Evolutionary conservation across 768 basidiomycete genomes (phyloP), one percentile per base, ranked within the genome.

Genomic region (Strobilomyces confusus): DNA sequence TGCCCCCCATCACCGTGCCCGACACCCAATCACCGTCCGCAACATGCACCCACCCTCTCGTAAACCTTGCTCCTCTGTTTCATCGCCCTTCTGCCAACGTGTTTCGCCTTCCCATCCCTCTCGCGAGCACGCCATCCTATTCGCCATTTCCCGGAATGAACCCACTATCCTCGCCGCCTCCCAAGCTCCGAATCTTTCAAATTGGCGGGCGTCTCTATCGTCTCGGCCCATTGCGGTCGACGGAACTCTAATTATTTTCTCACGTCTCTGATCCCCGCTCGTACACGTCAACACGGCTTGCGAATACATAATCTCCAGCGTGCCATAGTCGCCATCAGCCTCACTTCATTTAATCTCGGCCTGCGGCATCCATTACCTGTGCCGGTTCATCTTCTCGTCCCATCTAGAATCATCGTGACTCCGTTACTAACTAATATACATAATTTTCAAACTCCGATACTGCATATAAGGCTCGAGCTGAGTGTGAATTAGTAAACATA

Each of bases 41-140:
- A 67, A 55, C 69, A 67, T 59, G 69, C 54, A 54, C 40, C n/a
- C 46, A 42, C 48, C 29, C 40, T 57, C 48, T 52, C 62, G 58
- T 63, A 65, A 66, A 40, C 41, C 29, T n/a, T 25, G 9, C 49
- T 40, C 43, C 34, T 45, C n/a, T 41, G 56, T 51, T 57, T 59
- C 54, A 46, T 45, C 51, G n/a, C 45, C 19, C 3, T 37, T 51
- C 38, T n/a, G 36, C 30, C 52, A 58, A 62, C 69, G 57, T 58
- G 54, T 51, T 54, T 63, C 49, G 11, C 20, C 48, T 49, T 36
- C 22, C 33, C 36, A 47, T 33, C 38, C 25, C 37, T 41, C 33
- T 37, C 47, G 15, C 19, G n/a, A 48, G 33, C 48, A 36, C 25
- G 19, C 22, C 37, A 9, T 15, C 34, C 48, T 19, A 19, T 25